Percentiles rank a stretch among this genome's conserved stretches.
These are phyloP conservation scores for Alternaria dauci DNA, from an alignment of 2,329 filamentous ascomycete species.

Conservation along the genomic window DNA sequence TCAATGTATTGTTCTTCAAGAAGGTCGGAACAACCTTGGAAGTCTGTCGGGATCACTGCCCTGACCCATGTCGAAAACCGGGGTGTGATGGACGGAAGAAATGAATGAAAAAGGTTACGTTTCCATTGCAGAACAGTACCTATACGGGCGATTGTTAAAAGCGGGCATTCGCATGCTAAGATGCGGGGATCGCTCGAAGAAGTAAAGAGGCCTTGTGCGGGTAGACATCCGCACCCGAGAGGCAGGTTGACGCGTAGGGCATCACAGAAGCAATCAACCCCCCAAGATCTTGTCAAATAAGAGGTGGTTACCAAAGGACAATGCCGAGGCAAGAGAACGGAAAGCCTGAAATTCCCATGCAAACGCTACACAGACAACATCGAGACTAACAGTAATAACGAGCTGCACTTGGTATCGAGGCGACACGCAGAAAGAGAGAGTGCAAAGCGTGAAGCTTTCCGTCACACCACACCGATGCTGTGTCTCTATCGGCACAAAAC, in stretches of 20 bases:
- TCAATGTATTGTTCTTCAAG: background rate
- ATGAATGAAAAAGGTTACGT: background rate
- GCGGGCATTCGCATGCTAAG: slow-evolving; percentile 6
- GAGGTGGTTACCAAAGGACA: background rate
- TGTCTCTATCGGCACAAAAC: slow-evolving; percentile 10
- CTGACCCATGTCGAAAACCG: background rate
- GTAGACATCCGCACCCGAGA: slow-evolving; percentile 14
- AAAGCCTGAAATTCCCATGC: background rate
- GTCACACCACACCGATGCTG: slow-evolving; percentile 18
- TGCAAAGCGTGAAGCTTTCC: slow-evolving; percentile 24
- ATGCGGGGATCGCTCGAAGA: slow-evolving; percentile 21
- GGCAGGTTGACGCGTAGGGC: slow-evolving; percentile 13
- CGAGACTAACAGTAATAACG: background rate
- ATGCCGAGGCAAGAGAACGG: background rate
- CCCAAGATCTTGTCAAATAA: background rate
- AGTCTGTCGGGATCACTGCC: background rate
- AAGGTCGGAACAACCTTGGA: background rate
- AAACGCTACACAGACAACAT: background rate
- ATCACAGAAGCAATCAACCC: background rate
- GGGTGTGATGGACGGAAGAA: background rate
- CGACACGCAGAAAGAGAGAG: slow-evolving; percentile 20
- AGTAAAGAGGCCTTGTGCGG: slow-evolving; percentile 14
- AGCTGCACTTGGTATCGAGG: slow-evolving; percentile 2
- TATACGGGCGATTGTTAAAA: background rate
- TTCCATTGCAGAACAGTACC: background rate